Percentiles rank a stretch among this genome's conserved stretches.
phyloP scores from a whole-genome alignment of 1,284 basidiomycete species.

The Cerrena zonata region DNA sequence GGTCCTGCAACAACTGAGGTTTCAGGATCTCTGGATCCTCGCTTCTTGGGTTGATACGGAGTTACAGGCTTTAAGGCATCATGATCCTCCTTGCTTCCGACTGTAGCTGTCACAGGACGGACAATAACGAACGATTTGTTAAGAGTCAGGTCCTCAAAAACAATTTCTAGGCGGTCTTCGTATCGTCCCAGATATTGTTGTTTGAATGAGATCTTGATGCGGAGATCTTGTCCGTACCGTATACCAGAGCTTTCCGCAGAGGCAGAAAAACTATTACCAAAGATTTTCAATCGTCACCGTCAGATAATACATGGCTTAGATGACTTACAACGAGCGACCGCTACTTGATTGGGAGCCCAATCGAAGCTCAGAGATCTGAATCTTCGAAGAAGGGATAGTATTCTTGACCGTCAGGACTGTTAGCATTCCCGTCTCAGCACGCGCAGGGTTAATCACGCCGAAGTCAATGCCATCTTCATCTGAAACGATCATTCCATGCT shows the following conservation, averaged over 20 bases:
- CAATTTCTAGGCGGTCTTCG: constrained; percentile 35
- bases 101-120: constrained; percentile 27
- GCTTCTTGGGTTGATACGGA: constrained; percentile 47
- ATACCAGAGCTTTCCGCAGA: neutral
- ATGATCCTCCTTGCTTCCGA: constrained; percentile 40
- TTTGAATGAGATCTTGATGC: constrained; percentile 31
- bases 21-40: constrained; percentile 35
- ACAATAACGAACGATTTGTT: constrained; percentile 31
- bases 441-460: constrained; percentile 27
- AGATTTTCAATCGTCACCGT: no score
- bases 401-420: constrained; percentile 23
- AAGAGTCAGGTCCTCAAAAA: constrained; percentile 27
- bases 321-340: constrained; percentile 28
- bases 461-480: constrained; percentile 29
- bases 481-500: constrained; percentile 20
- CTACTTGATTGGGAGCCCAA: constrained; percentile 33
- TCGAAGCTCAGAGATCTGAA: constrained; percentile 28
- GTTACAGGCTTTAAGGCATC: constrained; percentile 41
- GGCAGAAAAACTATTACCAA: constrained; percentile 34
- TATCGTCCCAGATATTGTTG: constrained; percentile 41
- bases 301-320: no score
- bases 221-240: constrained; percentile 22
- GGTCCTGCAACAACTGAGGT: constrained; percentile 43
- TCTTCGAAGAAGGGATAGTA: constrained; percentile 26
- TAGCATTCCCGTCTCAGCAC: constrained; percentile 22